These are phyloP conservation scores for Trichoderma oligosporum DNA, from an alignment of 2,329 filamentous ascomycete genomes.

Conservation along the genomic window DNA sequence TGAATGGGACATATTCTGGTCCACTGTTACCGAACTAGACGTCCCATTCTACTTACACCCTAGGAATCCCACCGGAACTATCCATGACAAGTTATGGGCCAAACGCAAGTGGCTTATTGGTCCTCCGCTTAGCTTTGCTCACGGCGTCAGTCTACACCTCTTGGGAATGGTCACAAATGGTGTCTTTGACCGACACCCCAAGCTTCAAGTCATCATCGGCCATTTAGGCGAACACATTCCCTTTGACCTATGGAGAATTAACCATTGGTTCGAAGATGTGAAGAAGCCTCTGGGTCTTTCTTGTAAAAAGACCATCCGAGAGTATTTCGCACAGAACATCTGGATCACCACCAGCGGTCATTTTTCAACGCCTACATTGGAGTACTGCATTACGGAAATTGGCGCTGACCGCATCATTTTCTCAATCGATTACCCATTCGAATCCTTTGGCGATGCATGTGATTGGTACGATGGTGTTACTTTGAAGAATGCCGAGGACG, in stretches of 20 bases:
- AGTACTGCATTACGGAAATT: conserved; percentile 47
- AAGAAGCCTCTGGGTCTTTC: conserved; percentile 47
- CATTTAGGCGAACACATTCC: conserved; percentile 49
- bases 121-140: conserved; percentile 55
- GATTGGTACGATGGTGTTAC: conserved; percentile 40
- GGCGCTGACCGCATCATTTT: conserved; percentile 50
- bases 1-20: conserved; percentile 61
- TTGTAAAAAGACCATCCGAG: conserved; percentile 47
- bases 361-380: conserved; percentile 51
- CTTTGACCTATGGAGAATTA: conserved; percentile 48
- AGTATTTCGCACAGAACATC: conserved; percentile 54
- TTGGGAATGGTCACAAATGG: conserved; percentile 50
- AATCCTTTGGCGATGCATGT: conserved; percentile 42
- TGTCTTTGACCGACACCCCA: conserved; percentile 47
- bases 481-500: conserved; percentile 35
- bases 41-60: conserved; percentile 65
- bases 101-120: conserved; percentile 58
- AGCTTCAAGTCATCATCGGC: conserved; percentile 44
- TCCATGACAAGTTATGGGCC: conserved; percentile 56
- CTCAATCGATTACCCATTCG: conserved; percentile 52
- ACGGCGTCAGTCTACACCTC: conserved; percentile 56
- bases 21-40: conserved; percentile 53
- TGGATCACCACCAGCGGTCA: conserved; percentile 57
- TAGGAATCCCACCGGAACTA: conserved; percentile 51
- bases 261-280: conserved; percentile 54